Evolutionary conservation across 2,329 filamentous ascomycete genomes (phyloP), one percentile per base, ranked within the genome.

Genomic region (Ophiocordyceps camponoti-floridani): DNA sequence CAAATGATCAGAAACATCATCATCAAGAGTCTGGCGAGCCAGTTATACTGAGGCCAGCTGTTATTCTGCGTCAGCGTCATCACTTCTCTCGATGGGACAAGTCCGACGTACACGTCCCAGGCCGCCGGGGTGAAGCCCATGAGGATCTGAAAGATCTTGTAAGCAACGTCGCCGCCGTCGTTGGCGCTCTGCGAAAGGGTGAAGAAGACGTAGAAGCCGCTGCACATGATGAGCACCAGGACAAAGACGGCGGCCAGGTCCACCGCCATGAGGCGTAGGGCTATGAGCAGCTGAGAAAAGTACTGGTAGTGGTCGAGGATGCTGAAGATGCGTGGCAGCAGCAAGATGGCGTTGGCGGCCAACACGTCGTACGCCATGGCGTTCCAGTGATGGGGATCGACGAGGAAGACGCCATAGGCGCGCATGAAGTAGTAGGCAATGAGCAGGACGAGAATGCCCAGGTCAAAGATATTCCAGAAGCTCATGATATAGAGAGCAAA

Each of bases 401-500:
- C 77, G 52, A 94, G 69, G 47, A 94, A 78, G 44, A 94, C 82
- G 18, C 87, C 86, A 55, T 93, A 94, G 13, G 91, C 72, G 46
- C 89, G 79, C 66, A 95, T 78, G 54, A 83, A 84, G 59, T 94
- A 94, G 66, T 95, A 95, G 45, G 84, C 74, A 54, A 93, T 78
- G 53, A 95, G 77, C 48, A 95, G 68, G 23, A 94, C 65, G 44
- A 95, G 65, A 44, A 95, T 95, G 9, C 88, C 88, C 35, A 95
- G 68, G 57, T 95, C 89, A 60, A 95, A 94, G 35, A 88, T 77
- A 60, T 95, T 95, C 89, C 89, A 95, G 60, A 95, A 91, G 59
- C 86, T 94, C 79, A 95, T 89, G 55, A 95, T 85, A 63, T 95
- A 96, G 28, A 96, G 74, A 35, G 87, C 88, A 59, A 95, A 95